Evolutionary conservation across 371 early-diverging fungal species (phyloP).

Genomic region (Capillidium heterosporum): DNA sequence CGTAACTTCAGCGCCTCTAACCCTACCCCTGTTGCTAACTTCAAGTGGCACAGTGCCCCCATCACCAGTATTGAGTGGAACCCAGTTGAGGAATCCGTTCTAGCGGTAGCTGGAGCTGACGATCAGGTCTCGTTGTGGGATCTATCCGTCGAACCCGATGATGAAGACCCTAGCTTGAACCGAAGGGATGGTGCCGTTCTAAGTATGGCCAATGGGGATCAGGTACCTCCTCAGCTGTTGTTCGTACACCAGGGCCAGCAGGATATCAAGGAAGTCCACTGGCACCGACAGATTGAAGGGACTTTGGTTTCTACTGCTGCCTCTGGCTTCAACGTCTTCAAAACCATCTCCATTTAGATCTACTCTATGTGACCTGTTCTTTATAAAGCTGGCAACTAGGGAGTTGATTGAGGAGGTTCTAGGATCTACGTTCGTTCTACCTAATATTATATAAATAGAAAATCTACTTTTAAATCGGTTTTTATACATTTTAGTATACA

Average conservation of each 20-base stretch:
- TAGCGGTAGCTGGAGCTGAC: slow-evolving; percentile 88
- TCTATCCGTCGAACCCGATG: slow-evolving; percentile 82
- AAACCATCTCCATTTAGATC: slow-evolving; percentile 65
- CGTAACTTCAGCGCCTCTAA: slow-evolving; percentile 27
- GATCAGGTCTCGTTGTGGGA: slow-evolving; percentile 96
- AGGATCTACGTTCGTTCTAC: too few species aligned
- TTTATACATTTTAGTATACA: too few species aligned
- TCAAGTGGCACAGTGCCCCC: slow-evolving; percentile 84
- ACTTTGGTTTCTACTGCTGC: slow-evolving; percentile 72
- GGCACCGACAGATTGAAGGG: slow-evolving; percentile 86
- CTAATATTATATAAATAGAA: too few species aligned
- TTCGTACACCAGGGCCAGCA: slow-evolving; percentile 91
- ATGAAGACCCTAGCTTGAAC: slow-evolving; percentile 51
- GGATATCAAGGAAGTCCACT: slow-evolving; percentile 89
- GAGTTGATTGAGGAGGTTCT: too few species aligned
- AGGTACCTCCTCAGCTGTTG: slow-evolving; percentile 84
- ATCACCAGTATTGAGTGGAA: slow-evolving; percentile 96
- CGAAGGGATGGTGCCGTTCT: slow-evolving; percentile 5
- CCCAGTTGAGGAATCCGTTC: slow-evolving; percentile 75
- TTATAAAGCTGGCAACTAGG: too few species aligned
- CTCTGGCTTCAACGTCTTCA: slow-evolving; percentile 87
- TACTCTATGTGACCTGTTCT: too few species aligned
- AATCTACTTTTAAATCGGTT: too few species aligned
- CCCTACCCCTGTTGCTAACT: slow-evolving; percentile 80
- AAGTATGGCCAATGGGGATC: slow-evolving; percentile 16